These are phyloP conservation scores for Colletotrichum scovillei DNA, from an alignment of 2,329 filamentous ascomycete genomes.

Conservation along the genomic window DNA sequence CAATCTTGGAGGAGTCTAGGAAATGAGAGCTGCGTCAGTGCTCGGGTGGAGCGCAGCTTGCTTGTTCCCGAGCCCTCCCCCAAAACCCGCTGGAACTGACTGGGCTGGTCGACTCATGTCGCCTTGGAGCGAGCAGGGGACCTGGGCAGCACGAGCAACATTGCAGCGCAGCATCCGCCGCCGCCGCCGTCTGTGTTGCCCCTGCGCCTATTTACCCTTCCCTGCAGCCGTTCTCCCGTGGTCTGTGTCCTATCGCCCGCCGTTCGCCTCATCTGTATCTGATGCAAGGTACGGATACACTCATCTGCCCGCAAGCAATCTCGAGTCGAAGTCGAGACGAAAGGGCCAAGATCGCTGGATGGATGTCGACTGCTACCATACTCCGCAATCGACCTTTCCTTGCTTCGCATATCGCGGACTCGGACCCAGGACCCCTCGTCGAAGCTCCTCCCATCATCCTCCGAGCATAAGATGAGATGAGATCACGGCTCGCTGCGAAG, in stretches of 20 bases:
- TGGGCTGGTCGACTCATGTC: slow-evolving; percentile 6
- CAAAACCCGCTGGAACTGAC: not conserved
- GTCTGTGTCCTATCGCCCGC: slow-evolving; percentile 33
- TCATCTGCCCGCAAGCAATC: slow-evolving; percentile 4
- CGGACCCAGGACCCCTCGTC: not conserved
- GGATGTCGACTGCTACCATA: slow-evolving; percentile 5
- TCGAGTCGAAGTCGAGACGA: slow-evolving; percentile 7
- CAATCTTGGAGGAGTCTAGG: not conserved
- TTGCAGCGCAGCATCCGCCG: slow-evolving; percentile 32
- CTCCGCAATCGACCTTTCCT: slow-evolving; percentile 18
- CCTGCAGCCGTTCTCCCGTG: slow-evolving; percentile 37
- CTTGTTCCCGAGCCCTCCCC: slow-evolving; percentile 12
- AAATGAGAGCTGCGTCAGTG: slow-evolving; percentile 4
- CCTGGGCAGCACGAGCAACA: slow-evolving; percentile 30
- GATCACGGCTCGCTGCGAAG: slow-evolving; percentile 33
- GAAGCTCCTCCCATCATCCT: not conserved
- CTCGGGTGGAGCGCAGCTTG: slow-evolving; percentile 22
- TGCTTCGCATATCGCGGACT: slow-evolving; percentile 29
- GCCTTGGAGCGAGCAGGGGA: slow-evolving; percentile 25
- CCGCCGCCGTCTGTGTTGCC: slow-evolving; percentile 31
- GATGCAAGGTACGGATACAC: slow-evolving; percentile 33
- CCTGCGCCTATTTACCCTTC: slow-evolving; percentile 35
- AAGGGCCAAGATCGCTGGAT: slow-evolving; percentile 20
- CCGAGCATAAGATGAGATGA: slow-evolving; percentile 31
- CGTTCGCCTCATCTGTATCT: slow-evolving; percentile 33